Conservation (phyloP, 495 filamentous ascomycete genomes). For the Aspergillus heteromorphus region DNA sequence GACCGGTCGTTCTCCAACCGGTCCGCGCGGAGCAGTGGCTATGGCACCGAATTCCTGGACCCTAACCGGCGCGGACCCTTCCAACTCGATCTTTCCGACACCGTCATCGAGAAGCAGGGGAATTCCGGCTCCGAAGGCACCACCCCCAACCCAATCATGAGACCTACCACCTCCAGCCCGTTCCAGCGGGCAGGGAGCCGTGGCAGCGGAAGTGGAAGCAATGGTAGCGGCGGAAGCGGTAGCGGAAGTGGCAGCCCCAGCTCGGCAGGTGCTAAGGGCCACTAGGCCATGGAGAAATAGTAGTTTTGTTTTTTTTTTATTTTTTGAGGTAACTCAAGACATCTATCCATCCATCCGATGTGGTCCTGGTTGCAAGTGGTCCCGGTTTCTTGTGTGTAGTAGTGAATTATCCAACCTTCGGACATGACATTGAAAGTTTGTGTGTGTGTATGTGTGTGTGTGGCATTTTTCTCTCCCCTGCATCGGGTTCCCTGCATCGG, state of each 20-base stretch:
- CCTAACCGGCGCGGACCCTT: conserved; percentile 28
- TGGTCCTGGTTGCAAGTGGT: neutral
- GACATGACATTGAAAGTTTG: neutral
- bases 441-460: neutral
- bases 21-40: conserved; percentile 39
- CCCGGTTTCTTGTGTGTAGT: neutral
- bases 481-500: neutral
- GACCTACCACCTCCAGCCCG: conserved; percentile 33
- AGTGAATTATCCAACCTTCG: too few relatives aligned
- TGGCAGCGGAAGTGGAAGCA: conserved; percentile 42
- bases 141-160: conserved; percentile 23
- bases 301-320: neutral
- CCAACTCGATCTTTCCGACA: conserved; percentile 32
- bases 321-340: neutral
- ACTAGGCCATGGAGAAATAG: conserved; percentile 1
- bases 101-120: conserved; percentile 26
- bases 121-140: conserved; percentile 32
- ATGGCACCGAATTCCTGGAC: conserved; percentile 37
- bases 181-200: conserved; percentile 41
- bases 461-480: neutral
- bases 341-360: neutral
- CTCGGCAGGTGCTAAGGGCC: conserved; percentile 31
- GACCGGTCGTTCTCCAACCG: conserved; percentile 47
- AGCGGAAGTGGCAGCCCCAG: conserved; percentile 44
- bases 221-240: conserved; percentile 36